Percentiles rank a stretch among this genome's conserved stretches.
phyloP scores from a whole-genome alignment of 495 filamentous ascomycete genomes.

The Aspergillus incahuasiensis region DNA sequence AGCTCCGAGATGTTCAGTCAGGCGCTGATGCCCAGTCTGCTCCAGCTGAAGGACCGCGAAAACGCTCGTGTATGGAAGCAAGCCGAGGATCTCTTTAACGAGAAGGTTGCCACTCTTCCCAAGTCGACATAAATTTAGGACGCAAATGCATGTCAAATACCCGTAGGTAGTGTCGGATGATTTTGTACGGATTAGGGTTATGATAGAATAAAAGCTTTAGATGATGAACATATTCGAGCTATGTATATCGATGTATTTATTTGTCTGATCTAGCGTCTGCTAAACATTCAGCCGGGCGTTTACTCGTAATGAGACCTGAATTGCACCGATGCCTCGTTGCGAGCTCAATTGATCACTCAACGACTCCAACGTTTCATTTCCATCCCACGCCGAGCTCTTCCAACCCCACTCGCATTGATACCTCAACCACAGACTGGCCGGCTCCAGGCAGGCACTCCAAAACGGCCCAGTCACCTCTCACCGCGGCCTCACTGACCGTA shows the following conservation, averaged over 20 bases:
- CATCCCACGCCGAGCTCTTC: slow-evolving; percentile 2
- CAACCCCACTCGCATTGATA: neutral
- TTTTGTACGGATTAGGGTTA: neutral
- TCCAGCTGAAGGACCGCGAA: slow-evolving; percentile 70
- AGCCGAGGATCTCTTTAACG: slow-evolving; percentile 77
- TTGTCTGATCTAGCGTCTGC: neutral
- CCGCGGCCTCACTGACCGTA: neutral
- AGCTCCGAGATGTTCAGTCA: slow-evolving; percentile 81
- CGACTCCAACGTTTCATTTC: neutral
- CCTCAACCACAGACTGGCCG: neutral
- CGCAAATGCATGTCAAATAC: neutral
- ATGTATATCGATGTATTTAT: neutral
- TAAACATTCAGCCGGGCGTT: neutral
- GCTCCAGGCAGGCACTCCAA: neutral
- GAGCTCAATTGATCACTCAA: neutral
- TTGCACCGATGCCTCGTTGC: neutral
- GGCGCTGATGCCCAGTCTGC: slow-evolving; percentile 71
- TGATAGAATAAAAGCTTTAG: slow-evolving; percentile 4
- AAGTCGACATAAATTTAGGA: slow-evolving; percentile 2
- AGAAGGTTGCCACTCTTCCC: slow-evolving; percentile 76
- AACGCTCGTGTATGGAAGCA: slow-evolving; percentile 74
- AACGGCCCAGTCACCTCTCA: neutral
- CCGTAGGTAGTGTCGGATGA: neutral
- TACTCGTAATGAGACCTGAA: neutral
- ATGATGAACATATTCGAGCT: slow-evolving; percentile 1